Percentiles rank a stretch among this genome's conserved stretches.
phyloP scores from a whole-genome alignment of 2,329 filamentous ascomycete species.

The Triangularia verruculosa region DNA sequence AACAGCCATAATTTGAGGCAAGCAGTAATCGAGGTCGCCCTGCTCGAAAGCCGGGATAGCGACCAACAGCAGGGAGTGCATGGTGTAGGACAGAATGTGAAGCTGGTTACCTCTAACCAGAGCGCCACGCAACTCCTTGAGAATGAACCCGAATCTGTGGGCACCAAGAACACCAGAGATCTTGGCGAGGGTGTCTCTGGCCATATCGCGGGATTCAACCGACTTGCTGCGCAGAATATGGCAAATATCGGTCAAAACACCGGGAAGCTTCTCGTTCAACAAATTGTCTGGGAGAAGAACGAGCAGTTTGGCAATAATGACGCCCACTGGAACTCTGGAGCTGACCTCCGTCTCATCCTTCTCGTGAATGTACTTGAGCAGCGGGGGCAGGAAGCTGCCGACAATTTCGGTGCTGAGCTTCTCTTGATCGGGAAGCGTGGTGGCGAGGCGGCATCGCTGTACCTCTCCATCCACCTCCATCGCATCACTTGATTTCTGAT shows the following conservation, averaged over 20 bases:
- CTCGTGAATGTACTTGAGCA: constrained; percentile 83
- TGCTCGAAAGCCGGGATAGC: constrained; percentile 69
- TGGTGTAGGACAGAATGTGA: constrained; percentile 90
- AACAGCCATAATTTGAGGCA: constrained; percentile 72
- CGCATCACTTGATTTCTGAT: constrained; percentile 35
- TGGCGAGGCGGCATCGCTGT: constrained; percentile 50
- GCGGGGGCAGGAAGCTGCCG: constrained; percentile 70
- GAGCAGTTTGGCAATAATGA: constrained; percentile 84
- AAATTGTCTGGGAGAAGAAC: constrained; percentile 72
- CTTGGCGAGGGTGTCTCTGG: constrained; percentile 80
- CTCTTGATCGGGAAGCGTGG: constrained; percentile 62
- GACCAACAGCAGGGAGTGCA: constrained; percentile 84
- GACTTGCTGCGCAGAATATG: constrained; percentile 88
- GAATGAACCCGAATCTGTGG: constrained; percentile 82
- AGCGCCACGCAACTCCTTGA: constrained; percentile 83
- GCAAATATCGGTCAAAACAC: constrained; percentile 86
- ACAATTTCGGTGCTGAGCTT: constrained; percentile 72
- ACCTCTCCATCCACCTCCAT: constrained; percentile 43
- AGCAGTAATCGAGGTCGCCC: constrained; percentile 86
- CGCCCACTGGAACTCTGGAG: constrained; percentile 82
- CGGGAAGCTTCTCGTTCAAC: constrained; percentile 71
- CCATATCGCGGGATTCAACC: constrained; percentile 85
- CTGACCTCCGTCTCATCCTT: constrained; percentile 95
- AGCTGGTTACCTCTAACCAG: constrained; percentile 86
- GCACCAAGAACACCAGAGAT: constrained; percentile 80